Evolutionary conservation across 345 rosid species (phyloP).

Genomic region (Populus alba): DNA sequence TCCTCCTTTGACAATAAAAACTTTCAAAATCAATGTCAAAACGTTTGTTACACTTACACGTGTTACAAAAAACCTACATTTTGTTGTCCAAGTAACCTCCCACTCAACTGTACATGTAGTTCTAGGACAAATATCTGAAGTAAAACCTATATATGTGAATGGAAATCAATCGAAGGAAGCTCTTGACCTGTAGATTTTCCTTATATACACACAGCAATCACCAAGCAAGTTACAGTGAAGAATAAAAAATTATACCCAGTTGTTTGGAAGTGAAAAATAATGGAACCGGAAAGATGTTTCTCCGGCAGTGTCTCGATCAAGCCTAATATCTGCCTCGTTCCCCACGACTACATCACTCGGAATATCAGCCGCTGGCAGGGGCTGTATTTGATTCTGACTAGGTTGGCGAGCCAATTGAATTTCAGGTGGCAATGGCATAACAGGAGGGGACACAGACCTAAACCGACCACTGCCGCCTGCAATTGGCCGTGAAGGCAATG

Average conservation of each 20-base stretch:
- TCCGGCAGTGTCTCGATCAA: conserved; percentile 66
- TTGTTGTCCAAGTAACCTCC: neutral
- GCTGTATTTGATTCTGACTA: conserved; percentile 58
- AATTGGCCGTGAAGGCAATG: conserved; percentile 19
- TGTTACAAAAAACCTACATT: neutral
- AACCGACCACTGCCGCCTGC: conserved; percentile 26
- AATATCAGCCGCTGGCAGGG: conserved; percentile 40
- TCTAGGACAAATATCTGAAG: neutral
- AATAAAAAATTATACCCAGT: conserved; percentile 37
- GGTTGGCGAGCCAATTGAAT: conserved; percentile 35
- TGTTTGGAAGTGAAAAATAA: conserved; percentile 63
- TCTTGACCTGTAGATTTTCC: neutral
- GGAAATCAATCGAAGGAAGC: neutral
- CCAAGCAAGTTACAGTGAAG: neutral
- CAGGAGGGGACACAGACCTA: conserved; percentile 31
- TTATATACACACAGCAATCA: conserved; percentile 8
- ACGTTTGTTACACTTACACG: neutral
- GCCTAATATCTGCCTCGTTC: conserved; percentile 28
- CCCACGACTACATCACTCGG: conserved; percentile 14
- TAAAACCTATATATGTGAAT: neutral
- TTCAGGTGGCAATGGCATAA: conserved; percentile 36
- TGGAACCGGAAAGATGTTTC: conserved; percentile 81
- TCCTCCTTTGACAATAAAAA: no score
- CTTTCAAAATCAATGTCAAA: no score
- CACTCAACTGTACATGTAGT: neutral